These are phyloP conservation scores for Citrus cavaleriei DNA, from an alignment of 345 rosid genomes.

Conservation along the genomic window DNA sequence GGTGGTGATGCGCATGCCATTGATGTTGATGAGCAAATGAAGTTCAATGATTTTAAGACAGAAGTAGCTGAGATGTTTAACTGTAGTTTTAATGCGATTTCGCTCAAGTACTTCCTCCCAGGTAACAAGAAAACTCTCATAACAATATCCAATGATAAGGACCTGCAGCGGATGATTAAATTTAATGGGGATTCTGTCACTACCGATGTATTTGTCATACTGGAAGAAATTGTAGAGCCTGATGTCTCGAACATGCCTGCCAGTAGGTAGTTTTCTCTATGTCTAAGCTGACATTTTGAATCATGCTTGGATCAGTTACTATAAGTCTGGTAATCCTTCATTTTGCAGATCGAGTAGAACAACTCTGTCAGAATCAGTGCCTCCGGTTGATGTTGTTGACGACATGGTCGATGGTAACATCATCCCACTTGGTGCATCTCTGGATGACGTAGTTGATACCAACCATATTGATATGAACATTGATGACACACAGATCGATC, in stretches of 20 bases:
- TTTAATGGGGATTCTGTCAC: constrained; percentile 56
- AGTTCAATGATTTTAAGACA: constrained; percentile 51
- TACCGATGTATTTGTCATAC: constrained; percentile 56
- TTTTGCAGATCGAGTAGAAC: constrained; percentile 83
- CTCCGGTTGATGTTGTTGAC: constrained; percentile 36
- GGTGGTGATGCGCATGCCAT: constrained; percentile 76
- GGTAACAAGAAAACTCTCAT: constrained; percentile 80
- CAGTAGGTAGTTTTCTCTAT: constrained; percentile 58
- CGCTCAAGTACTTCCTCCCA: constrained; percentile 82
- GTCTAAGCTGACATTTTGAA: constrained; percentile 6
- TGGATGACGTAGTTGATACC: constrained; percentile 41
- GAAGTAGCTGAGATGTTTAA: constrained; percentile 70
- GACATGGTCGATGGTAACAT: constrained; percentile 48
- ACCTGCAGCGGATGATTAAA: constrained; percentile 56
- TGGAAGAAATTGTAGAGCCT: constrained; percentile 52
- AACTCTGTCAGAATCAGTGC: constrained; percentile 68
- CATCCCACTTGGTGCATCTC: constrained; percentile 30
- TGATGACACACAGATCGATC: constrained; percentile 39
- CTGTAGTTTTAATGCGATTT: constrained; percentile 36
- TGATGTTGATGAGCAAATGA: constrained; percentile 50
- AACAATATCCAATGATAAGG: constrained; percentile 68
- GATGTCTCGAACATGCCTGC: constrained; percentile 78
- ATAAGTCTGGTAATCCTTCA: constrained; percentile 12
- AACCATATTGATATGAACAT: constrained; percentile 31
- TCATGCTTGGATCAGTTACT: constrained; percentile 4